phyloP scores from a whole-genome alignment of 225 moss, liverwort and hornwort species.

The Physcomitrellopsis africana region DNA sequence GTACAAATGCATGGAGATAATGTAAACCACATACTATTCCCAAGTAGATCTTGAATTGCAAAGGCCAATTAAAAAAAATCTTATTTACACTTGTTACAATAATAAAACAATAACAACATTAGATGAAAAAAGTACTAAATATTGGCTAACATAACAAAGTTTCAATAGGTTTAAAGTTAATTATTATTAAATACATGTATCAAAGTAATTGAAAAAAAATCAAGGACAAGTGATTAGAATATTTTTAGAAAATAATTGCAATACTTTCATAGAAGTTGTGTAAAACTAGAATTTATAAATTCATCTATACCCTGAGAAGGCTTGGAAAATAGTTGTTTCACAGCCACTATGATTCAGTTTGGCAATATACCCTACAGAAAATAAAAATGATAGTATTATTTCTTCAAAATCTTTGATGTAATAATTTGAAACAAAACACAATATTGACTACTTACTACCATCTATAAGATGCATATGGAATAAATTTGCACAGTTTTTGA shows the following conservation, averaged over 20 bases:
- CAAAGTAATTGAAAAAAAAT: too few relatives aligned
- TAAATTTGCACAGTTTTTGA: too few relatives aligned
- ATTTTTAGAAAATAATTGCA: constrained; percentile 47
- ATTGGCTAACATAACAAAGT: too few relatives aligned
- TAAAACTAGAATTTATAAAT: constrained; percentile 47
- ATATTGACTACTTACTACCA: neutral
- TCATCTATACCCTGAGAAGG: constrained; percentile 25
- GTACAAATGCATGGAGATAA: constrained; percentile 46
- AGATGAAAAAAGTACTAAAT: too few relatives aligned
- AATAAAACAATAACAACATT: neutral
- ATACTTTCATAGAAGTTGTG: constrained; percentile 1
- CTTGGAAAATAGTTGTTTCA: constrained; percentile 33
- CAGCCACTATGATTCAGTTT: constrained; percentile 24
- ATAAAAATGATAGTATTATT: neutral
- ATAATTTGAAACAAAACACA: neutral
- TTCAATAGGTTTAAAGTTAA: too few relatives aligned
- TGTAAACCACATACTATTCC: constrained; percentile 37
- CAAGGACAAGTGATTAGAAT: constrained; percentile 11
- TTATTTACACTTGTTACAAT: neutral
- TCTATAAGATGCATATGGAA: too few relatives aligned
- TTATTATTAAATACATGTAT: too few relatives aligned
- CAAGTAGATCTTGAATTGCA: constrained; percentile 31
- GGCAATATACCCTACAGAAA: constrained; percentile 26
- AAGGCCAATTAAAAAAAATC: constrained; percentile 23
- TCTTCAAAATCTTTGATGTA: neutral